phyloP scores from a whole-genome alignment of 1,284 basidiomycete genomes.

The Agaricales sp. region DNA sequence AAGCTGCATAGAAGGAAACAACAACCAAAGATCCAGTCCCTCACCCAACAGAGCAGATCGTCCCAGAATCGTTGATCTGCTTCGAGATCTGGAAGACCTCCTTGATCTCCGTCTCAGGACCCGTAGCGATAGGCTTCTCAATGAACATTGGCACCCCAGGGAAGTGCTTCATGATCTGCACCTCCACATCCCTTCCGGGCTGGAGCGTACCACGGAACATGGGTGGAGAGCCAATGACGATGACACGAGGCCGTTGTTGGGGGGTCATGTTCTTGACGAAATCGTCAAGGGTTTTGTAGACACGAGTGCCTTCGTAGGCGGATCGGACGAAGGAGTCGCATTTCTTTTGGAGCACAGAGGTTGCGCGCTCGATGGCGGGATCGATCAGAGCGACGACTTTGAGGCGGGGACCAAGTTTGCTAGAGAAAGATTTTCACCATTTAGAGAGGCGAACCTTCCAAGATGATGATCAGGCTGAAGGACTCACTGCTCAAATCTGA shows the following conservation, averaged over 20 bases:
- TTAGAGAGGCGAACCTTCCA: too few relatives aligned
- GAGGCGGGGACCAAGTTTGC: slow-evolving; percentile 93
- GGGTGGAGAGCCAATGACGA: slow-evolving; percentile 89
- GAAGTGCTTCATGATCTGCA: slow-evolving; percentile 84
- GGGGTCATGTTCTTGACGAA: slow-evolving; percentile 65
- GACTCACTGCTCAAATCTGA: slow-evolving; percentile 83
- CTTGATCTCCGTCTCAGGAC: slow-evolving; percentile 58
- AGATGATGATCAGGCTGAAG: too few relatives aligned
- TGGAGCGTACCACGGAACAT: slow-evolving; percentile 82
- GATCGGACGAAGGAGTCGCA: slow-evolving; percentile 89
- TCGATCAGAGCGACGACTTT: slow-evolving; percentile 95
- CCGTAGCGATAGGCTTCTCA: slow-evolving; percentile 91
- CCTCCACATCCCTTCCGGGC: slow-evolving; percentile 81
- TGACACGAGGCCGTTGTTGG: slow-evolving; percentile 55
- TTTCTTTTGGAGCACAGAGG: slow-evolving; percentile 80
- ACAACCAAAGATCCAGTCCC: too few relatives aligned
- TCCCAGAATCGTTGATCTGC: slow-evolving; percentile 55
- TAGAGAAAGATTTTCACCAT: too few relatives aligned
- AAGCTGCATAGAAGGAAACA: slow-evolving; percentile 3
- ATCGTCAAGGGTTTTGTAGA: slow-evolving; percentile 85
- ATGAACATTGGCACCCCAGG: slow-evolving; percentile 88
- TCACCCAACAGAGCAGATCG: slow-evolving; percentile 86
- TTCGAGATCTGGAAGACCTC: slow-evolving; percentile 62
- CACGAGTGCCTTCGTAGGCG: slow-evolving; percentile 86
- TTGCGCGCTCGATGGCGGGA: slow-evolving; percentile 77